Base-by-base conservation (phyloP, 495 filamentous ascomycete species). In the Hypoxylon trugodes region DNA sequence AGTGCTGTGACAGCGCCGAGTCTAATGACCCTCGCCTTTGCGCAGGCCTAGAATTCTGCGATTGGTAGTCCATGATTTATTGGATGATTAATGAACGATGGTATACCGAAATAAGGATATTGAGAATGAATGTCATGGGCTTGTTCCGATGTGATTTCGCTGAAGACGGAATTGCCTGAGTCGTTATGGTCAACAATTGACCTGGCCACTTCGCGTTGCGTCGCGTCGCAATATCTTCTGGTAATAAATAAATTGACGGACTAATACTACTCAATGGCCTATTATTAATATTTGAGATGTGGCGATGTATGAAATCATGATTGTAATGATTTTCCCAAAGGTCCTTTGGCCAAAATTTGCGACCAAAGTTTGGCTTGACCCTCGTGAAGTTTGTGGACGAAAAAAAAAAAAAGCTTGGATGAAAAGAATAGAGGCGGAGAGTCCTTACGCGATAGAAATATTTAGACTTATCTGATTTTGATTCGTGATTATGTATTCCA, bases 221-320 rank as follows among this genome's bases (percentile, higher is more conserved):
- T 26, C 38, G 43, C 26, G 13, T 16, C 45, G 56, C 58, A 13
- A 28, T 10, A 64, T 46, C 8, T 58, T 33, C 16, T 13, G 16
- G 6, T 18, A 48, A 48, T n/a, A 21, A 4, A 4, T 30, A 10
- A 10, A 35, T 18, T 16, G 28, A 35, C 45, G 22, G 10, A 18
- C 16, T 24, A 28, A 15, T 16, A 21, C 19, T 1, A 21, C 6
- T 5, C 3, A 35, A 13, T 21, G 21, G 16, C 45, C 45, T 48
- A 48, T 33, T 33, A 9, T 32, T 48, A 35, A 32, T 33, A 48
- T 25, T 33, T 15, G 22, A 48, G 10, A 32, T 16, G 7, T 16
- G 25, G 5, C 15, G 16, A 33, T 21, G 15, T 33, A 12, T 6
- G 26, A n/a, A 48, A 48, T 48, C 28, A 48, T 48, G 22, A 48